Evolutionary conservation across 2,329 filamentous ascomycete species (phyloP).

Genomic region (Harringtonia lauricola): DNA sequence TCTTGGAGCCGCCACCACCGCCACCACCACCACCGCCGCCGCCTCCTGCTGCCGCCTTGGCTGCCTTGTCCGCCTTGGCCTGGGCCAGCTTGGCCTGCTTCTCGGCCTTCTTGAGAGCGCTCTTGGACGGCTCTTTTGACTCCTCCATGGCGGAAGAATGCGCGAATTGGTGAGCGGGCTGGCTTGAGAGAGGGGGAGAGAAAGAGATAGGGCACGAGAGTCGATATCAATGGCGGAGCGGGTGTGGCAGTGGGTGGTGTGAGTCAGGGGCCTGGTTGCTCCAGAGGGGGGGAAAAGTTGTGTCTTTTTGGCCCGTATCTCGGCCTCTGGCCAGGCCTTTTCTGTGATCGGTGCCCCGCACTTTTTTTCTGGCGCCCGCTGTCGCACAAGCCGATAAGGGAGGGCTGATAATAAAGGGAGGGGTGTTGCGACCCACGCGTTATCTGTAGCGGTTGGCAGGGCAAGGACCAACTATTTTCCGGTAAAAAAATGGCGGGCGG

Average conservation of each 20-base stretch:
- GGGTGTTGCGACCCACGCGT: not conserved
- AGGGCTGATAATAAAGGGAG: not conserved
- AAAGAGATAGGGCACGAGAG: no score
- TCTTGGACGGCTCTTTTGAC: slow-evolving; percentile 41
- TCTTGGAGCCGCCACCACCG: slow-evolving; percentile 19
- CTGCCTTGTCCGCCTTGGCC: slow-evolving; percentile 51
- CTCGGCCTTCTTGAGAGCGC: slow-evolving; percentile 54
- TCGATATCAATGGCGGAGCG: no score
- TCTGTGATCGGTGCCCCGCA: slow-evolving; percentile 8
- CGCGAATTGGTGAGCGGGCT: no score
- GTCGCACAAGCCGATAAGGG: slow-evolving; percentile 2
- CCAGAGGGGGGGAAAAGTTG: no score
- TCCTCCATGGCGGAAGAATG: slow-evolving; percentile 11
- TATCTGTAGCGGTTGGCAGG: not conserved
- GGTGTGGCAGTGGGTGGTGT: no score
- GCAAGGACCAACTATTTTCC: slow-evolving; percentile 13
- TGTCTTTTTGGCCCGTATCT: not conserved
- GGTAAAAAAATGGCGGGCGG: slow-evolving; percentile 1
- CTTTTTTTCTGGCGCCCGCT: not conserved
- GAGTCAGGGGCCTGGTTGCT: no score
- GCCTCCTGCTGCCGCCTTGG: slow-evolving; percentile 42
- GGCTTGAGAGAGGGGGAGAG: no score
- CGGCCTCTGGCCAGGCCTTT: no score
- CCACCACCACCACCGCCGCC: slow-evolving; percentile 35
- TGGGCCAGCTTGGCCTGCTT: slow-evolving; percentile 47